phyloP scores from a whole-genome alignment of 1,284 basidiomycete genomes.

The Leccinum angustisporum region DNA sequence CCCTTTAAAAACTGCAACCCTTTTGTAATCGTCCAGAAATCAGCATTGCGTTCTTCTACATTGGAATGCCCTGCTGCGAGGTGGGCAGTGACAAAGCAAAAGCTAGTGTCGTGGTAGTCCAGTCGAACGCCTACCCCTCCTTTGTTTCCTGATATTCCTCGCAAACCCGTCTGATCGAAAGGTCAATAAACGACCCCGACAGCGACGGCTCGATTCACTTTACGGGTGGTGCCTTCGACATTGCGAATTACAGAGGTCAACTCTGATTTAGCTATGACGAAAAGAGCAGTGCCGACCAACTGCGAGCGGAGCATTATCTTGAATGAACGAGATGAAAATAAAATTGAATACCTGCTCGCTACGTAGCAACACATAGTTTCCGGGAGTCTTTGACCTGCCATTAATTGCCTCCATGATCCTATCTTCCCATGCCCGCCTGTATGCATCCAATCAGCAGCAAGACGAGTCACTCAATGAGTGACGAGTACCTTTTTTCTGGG shows the following conservation, averaged over 20 bases:
- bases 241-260: conserved; percentile 80
- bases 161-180: conserved; percentile 78
- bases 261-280: conserved; percentile 81
- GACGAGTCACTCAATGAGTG: background rate
- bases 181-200: conserved; percentile 1
- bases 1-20: conserved; percentile 88
- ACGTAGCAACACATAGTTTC: conserved; percentile 83
- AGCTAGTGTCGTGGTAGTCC: conserved; percentile 85
- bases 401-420: conserved; percentile 81
- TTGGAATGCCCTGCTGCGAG: conserved; percentile 92
- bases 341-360: conserved; percentile 75
- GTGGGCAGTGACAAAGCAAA: conserved; percentile 96
- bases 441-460: conserved; percentile 1
- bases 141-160: conserved; percentile 98
- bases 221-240: conserved; percentile 90
- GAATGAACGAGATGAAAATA: background rate
- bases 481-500: conserved; percentile 79
- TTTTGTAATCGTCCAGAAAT: conserved; percentile 85
- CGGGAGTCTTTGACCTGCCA: conserved; percentile 61
- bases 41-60: conserved; percentile 87
- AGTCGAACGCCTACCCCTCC: conserved; percentile 92
- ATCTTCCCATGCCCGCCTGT: conserved; percentile 83
- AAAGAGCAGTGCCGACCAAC: conserved; percentile 92
- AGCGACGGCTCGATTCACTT: conserved; percentile 48
- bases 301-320: conserved; percentile 34